Base-by-base conservation (phyloP, 441 rosid species). In the Eutrema salsugineum region DNA sequence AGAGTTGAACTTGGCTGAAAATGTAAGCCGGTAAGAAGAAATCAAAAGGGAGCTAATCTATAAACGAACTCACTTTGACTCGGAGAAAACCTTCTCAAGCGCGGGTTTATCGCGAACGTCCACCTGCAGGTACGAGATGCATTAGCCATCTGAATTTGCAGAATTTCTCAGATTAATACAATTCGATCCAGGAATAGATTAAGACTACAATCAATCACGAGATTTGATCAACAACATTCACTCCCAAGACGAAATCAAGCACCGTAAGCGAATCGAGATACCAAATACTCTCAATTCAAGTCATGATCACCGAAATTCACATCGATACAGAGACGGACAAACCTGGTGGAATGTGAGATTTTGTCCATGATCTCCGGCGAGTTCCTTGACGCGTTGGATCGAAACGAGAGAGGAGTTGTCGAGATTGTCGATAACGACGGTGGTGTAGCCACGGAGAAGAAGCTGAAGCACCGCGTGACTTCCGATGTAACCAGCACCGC, bases 401-500 rank as follows among this genome's bases (percentile, higher is more conserved):
- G 98, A 84, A 27, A 87, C 69, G 24, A 68, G 80, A 7, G 96
- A 87, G 47, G 98, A 73, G 75, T 94, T 92, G 50, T 92, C 91
- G 35, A 94, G 93, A 74, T 87, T 94, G 75, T 94, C 99, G 4
- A 90, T 79, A 17, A 90, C 98, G 6, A 88, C 93, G 71, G 77
- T 76, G n/a, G 35, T 77, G 80, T 82, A 85, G 5, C 97, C 96
- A 14, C 84, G 88, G 55, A 82, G 73, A 2, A 94, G 91, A 57
- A 94, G 81, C 78, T 91, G 97, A 48, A 91, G 88, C 54, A 91
- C 99, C 2, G 97, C 86, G 84, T 91, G 99, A 70, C 90, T 90
- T 10, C 99, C 99, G 58, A 92, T 94, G 80, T 90, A 94, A 61
- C 99, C 99, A 73, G 99, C 98, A 39, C 97, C 99, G 8, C 99